These are phyloP conservation scores for Ceratocystis variospora DNA, from an alignment of 2,329 filamentous ascomycete species.

Conservation along the genomic window DNA sequence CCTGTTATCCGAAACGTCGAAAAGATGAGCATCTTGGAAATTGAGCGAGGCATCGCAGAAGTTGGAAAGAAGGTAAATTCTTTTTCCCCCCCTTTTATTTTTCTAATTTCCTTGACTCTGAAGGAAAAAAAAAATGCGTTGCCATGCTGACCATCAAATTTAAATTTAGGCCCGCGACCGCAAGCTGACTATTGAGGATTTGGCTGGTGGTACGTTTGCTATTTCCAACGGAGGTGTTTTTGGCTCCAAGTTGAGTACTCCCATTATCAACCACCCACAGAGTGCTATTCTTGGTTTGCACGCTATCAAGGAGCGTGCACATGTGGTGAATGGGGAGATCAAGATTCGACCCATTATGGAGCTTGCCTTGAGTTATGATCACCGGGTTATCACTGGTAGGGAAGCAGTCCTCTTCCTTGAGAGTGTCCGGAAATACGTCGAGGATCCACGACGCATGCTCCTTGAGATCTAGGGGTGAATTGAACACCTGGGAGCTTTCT, in stretches of 20 bases:
- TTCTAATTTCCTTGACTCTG: neutral
- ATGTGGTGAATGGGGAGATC: constrained; percentile 83
- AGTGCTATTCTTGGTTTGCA: constrained; percentile 85
- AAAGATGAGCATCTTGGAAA: constrained; percentile 70
- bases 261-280: constrained; percentile 95
- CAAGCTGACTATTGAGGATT: constrained; percentile 97
- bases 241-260: constrained; percentile 91
- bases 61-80: constrained; percentile 86
- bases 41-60: constrained; percentile 83
- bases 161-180: constrained; percentile 64
- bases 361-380: constrained; percentile 91
- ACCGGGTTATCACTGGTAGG: constrained; percentile 84
- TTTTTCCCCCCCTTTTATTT: no score
- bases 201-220: constrained; percentile 96
- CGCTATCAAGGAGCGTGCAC: constrained; percentile 87
- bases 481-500: neutral
- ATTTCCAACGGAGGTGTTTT: constrained; percentile 97
- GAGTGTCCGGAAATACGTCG: constrained; percentile 95
- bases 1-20: constrained; percentile 93
- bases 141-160: constrained; percentile 14
- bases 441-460: constrained; percentile 88
- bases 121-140: neutral
- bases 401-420: constrained; percentile 94
- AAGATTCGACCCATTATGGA: constrained; percentile 99
- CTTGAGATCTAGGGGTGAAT: constrained; percentile 29